Evolutionary conservation across 2,329 filamentous ascomycete species (phyloP).

Genomic region (Trichoderma sp.): DNA sequence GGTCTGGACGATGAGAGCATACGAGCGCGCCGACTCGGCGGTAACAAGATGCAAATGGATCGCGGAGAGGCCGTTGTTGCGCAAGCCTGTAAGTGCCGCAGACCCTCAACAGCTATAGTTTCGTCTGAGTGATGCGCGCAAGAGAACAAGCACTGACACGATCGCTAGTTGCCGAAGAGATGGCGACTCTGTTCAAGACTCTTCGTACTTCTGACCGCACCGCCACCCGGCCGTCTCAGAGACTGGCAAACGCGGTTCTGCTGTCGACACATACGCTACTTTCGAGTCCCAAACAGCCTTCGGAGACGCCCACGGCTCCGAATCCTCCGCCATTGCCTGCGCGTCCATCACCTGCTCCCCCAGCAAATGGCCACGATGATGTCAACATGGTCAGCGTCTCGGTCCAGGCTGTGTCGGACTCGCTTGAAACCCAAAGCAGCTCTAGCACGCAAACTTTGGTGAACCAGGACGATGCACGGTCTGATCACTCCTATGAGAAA

Average conservation of each 20-base stretch:
- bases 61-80: slow-evolving; percentile 63
- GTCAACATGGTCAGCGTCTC: slow-evolving; percentile 42
- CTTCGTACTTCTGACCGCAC: slow-evolving; percentile 65
- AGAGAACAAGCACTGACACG: slow-evolving; percentile 14
- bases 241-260: slow-evolving; percentile 78
- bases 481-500: slow-evolving; percentile 43
- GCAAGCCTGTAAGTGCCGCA: slow-evolving; percentile 71
- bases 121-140: too few relatives aligned
- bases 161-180: slow-evolving; percentile 68
- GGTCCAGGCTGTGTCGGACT: slow-evolving; percentile 38
- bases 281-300: slow-evolving; percentile 37
- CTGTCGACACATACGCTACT: slow-evolving; percentile 53
- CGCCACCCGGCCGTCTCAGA: slow-evolving; percentile 70
- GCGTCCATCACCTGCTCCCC: slow-evolving; percentile 48
- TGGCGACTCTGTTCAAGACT: slow-evolving; percentile 69
- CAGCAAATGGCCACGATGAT: slow-evolving; percentile 38
- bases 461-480: slow-evolving; percentile 45
- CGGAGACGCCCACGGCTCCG: slow-evolving; percentile 33
- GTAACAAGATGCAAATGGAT: slow-evolving; percentile 55
- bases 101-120: neutral
- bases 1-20: slow-evolving; percentile 66
- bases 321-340: slow-evolving; percentile 55
- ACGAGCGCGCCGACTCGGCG: slow-evolving; percentile 72
- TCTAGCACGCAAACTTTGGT: slow-evolving; percentile 58
- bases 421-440: slow-evolving; percentile 48